These are phyloP conservation scores for Amylocystis lapponica DNA, from an alignment of 768 basidiomycete genomes.

Conservation along the genomic window DNA sequence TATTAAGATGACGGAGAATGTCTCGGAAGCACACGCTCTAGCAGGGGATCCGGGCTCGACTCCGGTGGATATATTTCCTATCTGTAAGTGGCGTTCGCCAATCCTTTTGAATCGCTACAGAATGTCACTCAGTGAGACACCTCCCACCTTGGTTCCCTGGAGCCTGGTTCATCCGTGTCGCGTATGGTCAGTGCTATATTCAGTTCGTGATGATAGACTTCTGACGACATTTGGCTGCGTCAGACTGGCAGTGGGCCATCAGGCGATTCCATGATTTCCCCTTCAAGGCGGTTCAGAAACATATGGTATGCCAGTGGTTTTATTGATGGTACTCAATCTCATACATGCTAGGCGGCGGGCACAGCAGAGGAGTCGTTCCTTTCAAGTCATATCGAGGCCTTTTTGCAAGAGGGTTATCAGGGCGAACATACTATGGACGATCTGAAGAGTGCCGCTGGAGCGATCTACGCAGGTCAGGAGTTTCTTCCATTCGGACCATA, in stretches of 20 bases:
- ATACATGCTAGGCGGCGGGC: conserved; percentile 6
- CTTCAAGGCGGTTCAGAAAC: conserved; percentile 6
- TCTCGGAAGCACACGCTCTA: conserved; percentile 2
- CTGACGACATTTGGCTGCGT: too few species aligned
- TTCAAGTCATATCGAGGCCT: conserved; percentile 11
- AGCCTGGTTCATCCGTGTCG: conserved; percentile 8
- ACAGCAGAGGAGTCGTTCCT: conserved; percentile 14
- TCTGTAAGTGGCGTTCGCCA: conserved; percentile 6
- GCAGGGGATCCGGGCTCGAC: conserved; percentile 9
- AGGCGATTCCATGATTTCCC: too few species aligned
- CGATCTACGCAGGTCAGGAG: conserved; percentile 15
- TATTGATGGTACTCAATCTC: background rate
- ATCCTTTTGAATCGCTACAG: background rate
- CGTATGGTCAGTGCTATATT: background rate
- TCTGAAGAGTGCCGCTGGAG: conserved; percentile 15
- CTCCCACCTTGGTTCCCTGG: conserved; percentile 13
- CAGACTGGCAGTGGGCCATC: too few species aligned
- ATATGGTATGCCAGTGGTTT: conserved; percentile 3
- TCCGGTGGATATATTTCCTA: conserved; percentile 13
- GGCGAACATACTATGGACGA: conserved; percentile 9
- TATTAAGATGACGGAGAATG: conserved; percentile 7
- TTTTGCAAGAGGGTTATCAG: background rate
- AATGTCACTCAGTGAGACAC: conserved; percentile 3
- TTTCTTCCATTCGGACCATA: too few species aligned
- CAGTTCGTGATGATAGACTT: background rate